A percentile compares a stretch with the other conserved stretches of the same genome.
phyloP scores from a whole-genome alignment of 305 asterid genomes.

The Fraxinus platypoda region DNA sequence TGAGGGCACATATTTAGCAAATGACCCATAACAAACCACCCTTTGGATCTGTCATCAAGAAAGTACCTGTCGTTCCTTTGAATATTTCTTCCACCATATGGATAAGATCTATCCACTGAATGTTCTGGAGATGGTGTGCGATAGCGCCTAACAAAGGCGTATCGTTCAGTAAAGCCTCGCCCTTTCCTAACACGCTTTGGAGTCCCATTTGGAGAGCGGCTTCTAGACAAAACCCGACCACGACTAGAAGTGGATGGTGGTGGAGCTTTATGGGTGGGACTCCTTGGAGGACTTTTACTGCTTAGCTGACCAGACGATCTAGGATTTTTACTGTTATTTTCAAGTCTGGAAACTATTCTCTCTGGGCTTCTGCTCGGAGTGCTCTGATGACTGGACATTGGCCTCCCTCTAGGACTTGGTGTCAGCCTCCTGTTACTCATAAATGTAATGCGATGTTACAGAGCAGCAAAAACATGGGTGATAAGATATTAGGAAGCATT shows the following conservation, averaged over 20 bases:
- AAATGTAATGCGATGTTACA: neutral
- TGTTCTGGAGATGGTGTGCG: conserved; percentile 94
- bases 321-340: conserved; percentile 30
- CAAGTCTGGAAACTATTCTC: conserved; percentile 28
- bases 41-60: neutral
- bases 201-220: conserved; percentile 74
- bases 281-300: conserved; percentile 37
- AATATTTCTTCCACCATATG: conserved; percentile 67
- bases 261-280: conserved; percentile 38
- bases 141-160: conserved; percentile 78
- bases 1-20: neutral
- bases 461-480: neutral
- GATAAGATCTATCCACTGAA: conserved; percentile 58
- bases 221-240: conserved; percentile 45
- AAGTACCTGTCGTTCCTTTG: conserved; percentile 73
- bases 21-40: conserved; percentile 7
- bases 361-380: conserved; percentile 41
- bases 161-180: conserved; percentile 84
- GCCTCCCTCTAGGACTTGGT: neutral
- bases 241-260: conserved; percentile 47
- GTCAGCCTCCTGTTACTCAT: neutral
- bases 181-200: conserved; percentile 86
- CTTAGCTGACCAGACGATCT: conserved; percentile 31
- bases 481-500: neutral
- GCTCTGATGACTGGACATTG: neutral